Base-by-base conservation (phyloP, 306 rosid genomes). In the Glycine latifolia region DNA sequence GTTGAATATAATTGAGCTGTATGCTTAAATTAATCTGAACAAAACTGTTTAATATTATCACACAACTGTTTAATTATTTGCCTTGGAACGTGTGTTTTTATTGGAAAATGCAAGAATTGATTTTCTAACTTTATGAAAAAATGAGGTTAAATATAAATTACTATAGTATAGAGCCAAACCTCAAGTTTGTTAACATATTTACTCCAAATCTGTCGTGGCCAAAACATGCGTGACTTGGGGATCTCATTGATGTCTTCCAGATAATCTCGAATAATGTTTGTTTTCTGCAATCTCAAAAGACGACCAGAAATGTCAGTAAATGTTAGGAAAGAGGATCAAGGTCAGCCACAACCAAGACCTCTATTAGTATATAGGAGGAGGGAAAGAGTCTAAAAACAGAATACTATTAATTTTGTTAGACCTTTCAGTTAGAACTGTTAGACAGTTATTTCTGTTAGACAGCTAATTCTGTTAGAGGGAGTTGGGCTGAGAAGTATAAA, bases 141-240 rank as follows among this genome's bases (percentile, higher is more conserved):
- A 1, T 11, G 5, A 35, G 5, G 17, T 2, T 62, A 62, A 71
- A 76, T 61, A 83, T 16, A 49, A 35, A 86, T 78, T 80, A 43
- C 41, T 72, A 73, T 79, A 79, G 66, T 58, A 73, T 79, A 77
- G 72, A 76, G 71, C 62, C 85, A 75, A 79, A 96, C 98, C 99
- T 96, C 99, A 59, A 96, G 93, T 89, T 93, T 92, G 86, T 82
- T 83, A 63, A 86, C 99, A 87, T 96, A 96, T 96, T 93, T 91
- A 85, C 88, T 89, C 99, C 99, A 96, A 81, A 96, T 90, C 85
- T 96, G 82, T 55, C 94, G 89, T 53, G 99, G 99, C 99, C 99
- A 96, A 85, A 96, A 96, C 99, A 96, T 93, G 59, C 99, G 97
- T 46, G 92, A 96, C 90, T 93, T 96, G 56, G 98, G 99, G 80